Evolutionary conservation across 1,284 basidiomycete species (phyloP).

Genomic region (Rhodotorula sp.): DNA sequence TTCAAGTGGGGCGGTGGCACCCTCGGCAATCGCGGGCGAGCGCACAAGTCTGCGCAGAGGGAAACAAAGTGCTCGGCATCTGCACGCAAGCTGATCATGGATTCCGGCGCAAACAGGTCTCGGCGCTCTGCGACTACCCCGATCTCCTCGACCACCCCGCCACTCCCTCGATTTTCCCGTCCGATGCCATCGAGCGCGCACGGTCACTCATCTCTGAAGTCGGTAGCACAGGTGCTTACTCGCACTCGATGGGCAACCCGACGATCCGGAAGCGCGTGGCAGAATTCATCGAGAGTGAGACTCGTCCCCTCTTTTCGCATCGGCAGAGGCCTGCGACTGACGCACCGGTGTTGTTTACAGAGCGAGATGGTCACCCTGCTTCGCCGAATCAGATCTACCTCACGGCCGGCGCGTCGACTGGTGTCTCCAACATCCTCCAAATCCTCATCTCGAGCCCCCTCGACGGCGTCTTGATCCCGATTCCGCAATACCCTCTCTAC

Average conservation of each 20-base stretch:
- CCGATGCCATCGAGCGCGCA: conserved; percentile 80
- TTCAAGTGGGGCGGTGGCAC: too few species aligned
- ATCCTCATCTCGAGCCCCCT: conserved; percentile 65
- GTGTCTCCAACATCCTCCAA: conserved; percentile 82
- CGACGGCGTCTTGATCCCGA: conserved; percentile 86
- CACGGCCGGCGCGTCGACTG: conserved; percentile 87
- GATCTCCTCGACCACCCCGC: conserved; percentile 74
- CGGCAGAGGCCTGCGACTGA: neutral
- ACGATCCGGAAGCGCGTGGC: conserved; percentile 85
- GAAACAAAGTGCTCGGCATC: neutral
- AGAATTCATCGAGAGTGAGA: conserved; percentile 77
- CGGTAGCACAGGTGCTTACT: conserved; percentile 92
- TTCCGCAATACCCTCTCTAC: conserved; percentile 97
- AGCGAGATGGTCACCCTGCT: conserved; percentile 81
- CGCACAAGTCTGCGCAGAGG: neutral
- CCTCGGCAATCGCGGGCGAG: too few species aligned
- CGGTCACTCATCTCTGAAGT: conserved; percentile 78
- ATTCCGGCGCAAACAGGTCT: conserved; percentile 58
- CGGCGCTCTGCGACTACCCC: conserved; percentile 89
- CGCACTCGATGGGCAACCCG: conserved; percentile 89
- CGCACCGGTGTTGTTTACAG: conserved; percentile 52
- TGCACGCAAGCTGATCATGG: conserved; percentile 1
- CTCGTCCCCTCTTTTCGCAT: too few species aligned
- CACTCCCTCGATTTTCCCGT: conserved; percentile 68
- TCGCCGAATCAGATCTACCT: conserved; percentile 87